Evolutionary conservation across 108 stramenopile species (phyloP), one percentile per base, ranked within the genome.

Genomic region (Asterionellopsis glacialis): DNA sequence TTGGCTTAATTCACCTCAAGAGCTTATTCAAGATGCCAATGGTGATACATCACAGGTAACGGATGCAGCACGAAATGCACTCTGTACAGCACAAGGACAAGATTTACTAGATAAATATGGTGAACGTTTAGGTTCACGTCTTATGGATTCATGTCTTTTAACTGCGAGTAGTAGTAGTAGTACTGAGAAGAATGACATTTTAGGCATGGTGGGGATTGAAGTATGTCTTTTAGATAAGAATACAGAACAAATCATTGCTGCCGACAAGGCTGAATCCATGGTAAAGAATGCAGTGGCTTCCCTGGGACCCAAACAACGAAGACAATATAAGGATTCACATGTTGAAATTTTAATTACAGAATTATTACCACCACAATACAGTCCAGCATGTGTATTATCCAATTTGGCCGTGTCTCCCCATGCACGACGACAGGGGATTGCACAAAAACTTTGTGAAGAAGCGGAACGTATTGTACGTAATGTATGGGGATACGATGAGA

Each of bases 101-200:
- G 86, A 87, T 61, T 53, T 87, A 0, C 49, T 61, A 41, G 65
- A 63, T 19, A 84, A 79, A 51, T 87, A 81, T 57, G 86, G 82
- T 38, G 86, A 87, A 48, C 52, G 67, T 9, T 69, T 84, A 68
- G 86, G 86, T 6, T 77, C 51, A 28, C 58, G 83, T 12, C 28
- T 59, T 25, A 44, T 81, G n/a, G 78, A 84, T 41, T 41, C 79
- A 14, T 12, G 47, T 22, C 62, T 87, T 2, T 41, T 87, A 18
- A 55, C 48, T 7, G 81, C 75, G 2, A 23, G 57, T 41, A 68
- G 72, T 40, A 52, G 44, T 44, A 23, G 57, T 41, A 71, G 75
- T 44, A 52, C 42, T 42, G 63, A 59, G 22, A 51, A 65, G 24
- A 68, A 70, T n/a, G 57, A 70, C 24, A 64, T 85, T 0, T 40